These are phyloP conservation scores for Saturnispora mendoncae DNA, from an alignment of 805 yeast species.

Conservation along the genomic window DNA sequence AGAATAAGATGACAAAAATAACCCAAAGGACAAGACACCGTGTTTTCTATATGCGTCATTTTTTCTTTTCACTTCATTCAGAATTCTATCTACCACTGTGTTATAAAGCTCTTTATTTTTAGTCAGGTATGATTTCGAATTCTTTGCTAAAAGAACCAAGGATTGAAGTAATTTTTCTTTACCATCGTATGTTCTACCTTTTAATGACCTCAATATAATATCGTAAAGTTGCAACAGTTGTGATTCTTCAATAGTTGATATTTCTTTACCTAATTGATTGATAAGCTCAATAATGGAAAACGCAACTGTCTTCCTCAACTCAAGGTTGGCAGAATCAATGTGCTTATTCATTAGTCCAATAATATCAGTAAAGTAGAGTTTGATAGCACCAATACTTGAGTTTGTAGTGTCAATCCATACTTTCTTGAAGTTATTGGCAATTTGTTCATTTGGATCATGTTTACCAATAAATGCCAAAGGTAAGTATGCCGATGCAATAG, in stretches of 20 bases:
- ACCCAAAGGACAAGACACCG: constrained; percentile 46
- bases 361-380: constrained; percentile 64
- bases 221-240: constrained; percentile 35
- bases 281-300: constrained; percentile 53
- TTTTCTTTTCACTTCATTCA: constrained; percentile 55
- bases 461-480: constrained; percentile 77
- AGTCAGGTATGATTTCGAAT: constrained; percentile 32
- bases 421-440: constrained; percentile 41
- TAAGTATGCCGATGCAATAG: constrained; percentile 53
- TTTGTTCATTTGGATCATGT: constrained; percentile 47
- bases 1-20: constrained; percentile 29
- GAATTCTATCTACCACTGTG: constrained; percentile 36
- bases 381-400: constrained; percentile 63
- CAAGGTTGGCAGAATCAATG: constrained; percentile 51
- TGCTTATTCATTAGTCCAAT: constrained; percentile 39
- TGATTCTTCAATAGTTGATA: constrained; percentile 14
- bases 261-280: constrained; percentile 31
- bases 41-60: constrained; percentile 55
- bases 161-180: constrained; percentile 72
- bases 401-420: constrained; percentile 76
- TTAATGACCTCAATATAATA: constrained; percentile 48
- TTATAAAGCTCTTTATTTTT: constrained; percentile 27
- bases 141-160: constrained; percentile 46
- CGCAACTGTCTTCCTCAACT: constrained; percentile 63
- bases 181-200: constrained; percentile 84